phyloP scores from a whole-genome alignment of 2,329 filamentous ascomycete species.

The Colletotrichum endophyticum region DNA sequence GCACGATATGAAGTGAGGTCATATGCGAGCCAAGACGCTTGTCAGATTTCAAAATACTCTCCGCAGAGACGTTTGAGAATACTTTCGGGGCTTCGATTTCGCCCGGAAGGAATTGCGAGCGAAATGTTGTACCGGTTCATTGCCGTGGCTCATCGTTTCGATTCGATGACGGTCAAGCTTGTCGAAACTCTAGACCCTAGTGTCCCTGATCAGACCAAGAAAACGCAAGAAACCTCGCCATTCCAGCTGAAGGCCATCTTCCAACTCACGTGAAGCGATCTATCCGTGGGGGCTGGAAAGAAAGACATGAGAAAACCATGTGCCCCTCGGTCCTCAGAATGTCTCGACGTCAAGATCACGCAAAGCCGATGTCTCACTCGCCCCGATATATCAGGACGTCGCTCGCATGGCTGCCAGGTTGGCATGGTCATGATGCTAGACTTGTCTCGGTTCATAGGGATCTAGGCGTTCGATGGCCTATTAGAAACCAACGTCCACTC shows the following conservation, averaged over 20 bases:
- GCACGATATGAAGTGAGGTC: background rate
- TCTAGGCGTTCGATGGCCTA: background rate
- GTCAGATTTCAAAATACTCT: background rate
- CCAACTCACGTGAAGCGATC: background rate
- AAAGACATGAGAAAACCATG: background rate
- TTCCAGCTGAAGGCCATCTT: background rate
- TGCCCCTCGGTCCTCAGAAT: background rate
- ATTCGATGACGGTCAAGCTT: background rate
- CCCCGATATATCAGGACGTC: background rate
- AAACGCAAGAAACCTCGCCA: background rate
- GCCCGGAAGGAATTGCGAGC: fast-evolving
- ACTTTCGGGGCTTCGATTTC: background rate
- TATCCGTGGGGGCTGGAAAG: background rate
- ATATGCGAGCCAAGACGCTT: background rate
- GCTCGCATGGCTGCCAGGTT: background rate
- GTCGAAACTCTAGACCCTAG: background rate
- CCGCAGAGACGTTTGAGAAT: background rate
- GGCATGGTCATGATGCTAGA: constrained; percentile 1
- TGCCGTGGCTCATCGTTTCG: background rate
- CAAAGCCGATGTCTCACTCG: background rate
- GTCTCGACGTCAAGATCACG: background rate
- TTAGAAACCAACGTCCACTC: background rate
- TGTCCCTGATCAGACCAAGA: background rate
- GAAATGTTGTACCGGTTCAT: background rate
- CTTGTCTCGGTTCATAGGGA: background rate